Base-by-base conservation (phyloP, 2,329 filamentous ascomycete species). In the Cadophora malorum region DNA sequence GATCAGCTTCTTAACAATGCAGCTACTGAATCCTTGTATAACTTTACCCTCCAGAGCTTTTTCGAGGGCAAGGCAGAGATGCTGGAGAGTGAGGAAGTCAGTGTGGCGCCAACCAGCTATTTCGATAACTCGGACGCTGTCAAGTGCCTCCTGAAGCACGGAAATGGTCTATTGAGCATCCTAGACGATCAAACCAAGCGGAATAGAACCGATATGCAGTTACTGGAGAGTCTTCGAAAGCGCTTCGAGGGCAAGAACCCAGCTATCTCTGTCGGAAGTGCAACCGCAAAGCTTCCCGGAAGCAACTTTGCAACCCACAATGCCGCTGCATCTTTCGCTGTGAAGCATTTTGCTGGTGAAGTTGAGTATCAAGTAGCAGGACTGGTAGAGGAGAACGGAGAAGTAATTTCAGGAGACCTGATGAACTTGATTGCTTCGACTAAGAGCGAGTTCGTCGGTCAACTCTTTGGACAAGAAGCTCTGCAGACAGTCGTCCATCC, bases 81-180 rank as follows among this genome's bases (percentile, higher is more conserved):
- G 81, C 85, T 99, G 25, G 96, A 99, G 77, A 94, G 91, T 1
- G 96, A 99, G 79, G 96, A 99, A 78, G 93, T 99, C 45, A 89
- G 85, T 38, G 93, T 99, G 2, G 87, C 94, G 1, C 90, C 94
- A 0, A 97, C 95, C 0, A 97, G 93, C 81, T 99, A 98, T 80
- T 99, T 97, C 74, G 96, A 99, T 80, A 99, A 98, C 79, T 94
- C 92, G 0, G 96, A 98, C 78, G 94, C 95, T 10, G 94, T 97
- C 69, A 93, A 92, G 75, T 95, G 94, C 14, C 85, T 99, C 38
- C 83, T 99, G 65, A 99, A 98, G 82, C 86, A 93, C 66, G 93
- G 94, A 31, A 98, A 98, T 75, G 96, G 96, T 55, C 83, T 99
- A 49, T 84, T 99, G 23, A 94, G 93, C 79, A 99, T 99, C 71